Percentiles rank a stretch among this genome's conserved stretches.
phyloP scores from a whole-genome alignment of 2,329 filamentous ascomycete genomes.

The Aspergillus pseudonomiae region DNA sequence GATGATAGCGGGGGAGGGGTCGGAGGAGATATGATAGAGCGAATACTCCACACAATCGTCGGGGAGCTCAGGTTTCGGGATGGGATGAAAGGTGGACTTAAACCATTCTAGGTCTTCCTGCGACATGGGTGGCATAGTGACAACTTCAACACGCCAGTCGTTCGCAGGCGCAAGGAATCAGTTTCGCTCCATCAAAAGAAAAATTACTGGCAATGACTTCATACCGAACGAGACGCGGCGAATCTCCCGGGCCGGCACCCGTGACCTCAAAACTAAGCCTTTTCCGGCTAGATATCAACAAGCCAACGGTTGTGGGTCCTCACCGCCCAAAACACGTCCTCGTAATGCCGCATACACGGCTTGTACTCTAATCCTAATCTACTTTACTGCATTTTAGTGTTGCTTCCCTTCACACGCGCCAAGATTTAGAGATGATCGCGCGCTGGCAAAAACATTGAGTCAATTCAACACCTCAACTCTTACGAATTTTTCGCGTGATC shows the following conservation, averaged over 20 bases:
- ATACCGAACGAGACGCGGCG: constrained; percentile 33
- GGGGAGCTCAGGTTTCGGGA: constrained; percentile 67
- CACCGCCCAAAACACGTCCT: constrained; percentile 40
- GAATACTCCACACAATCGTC: constrained; percentile 88
- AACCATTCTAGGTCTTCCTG: constrained; percentile 67
- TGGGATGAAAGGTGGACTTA: constrained; percentile 65
- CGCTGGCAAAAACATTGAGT: constrained; percentile 20
- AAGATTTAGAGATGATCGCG: constrained; percentile 30
- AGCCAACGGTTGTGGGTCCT: constrained; percentile 23
- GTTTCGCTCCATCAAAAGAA: not conserved
- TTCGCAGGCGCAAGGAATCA: not conserved
- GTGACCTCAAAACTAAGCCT: constrained; percentile 32
- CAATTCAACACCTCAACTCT: not conserved
- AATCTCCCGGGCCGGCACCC: constrained; percentile 26
- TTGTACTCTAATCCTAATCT: not conserved
- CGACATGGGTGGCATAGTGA: constrained; percentile 45
- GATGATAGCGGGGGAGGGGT: constrained; percentile 56
- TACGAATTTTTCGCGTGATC: constrained; percentile 16
- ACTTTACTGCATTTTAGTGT: constrained; percentile 1
- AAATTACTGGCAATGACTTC: constrained; percentile 36
- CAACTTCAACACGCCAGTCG: not conserved
- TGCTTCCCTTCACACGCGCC: constrained; percentile 5
- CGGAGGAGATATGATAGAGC: constrained; percentile 69
- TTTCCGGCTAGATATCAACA: constrained; percentile 48
- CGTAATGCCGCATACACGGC: constrained; percentile 14